Evolutionary conservation across 805 yeast species (phyloP), one percentile per base, ranked within the genome.

Genomic region (Danielia reshetovae): DNA sequence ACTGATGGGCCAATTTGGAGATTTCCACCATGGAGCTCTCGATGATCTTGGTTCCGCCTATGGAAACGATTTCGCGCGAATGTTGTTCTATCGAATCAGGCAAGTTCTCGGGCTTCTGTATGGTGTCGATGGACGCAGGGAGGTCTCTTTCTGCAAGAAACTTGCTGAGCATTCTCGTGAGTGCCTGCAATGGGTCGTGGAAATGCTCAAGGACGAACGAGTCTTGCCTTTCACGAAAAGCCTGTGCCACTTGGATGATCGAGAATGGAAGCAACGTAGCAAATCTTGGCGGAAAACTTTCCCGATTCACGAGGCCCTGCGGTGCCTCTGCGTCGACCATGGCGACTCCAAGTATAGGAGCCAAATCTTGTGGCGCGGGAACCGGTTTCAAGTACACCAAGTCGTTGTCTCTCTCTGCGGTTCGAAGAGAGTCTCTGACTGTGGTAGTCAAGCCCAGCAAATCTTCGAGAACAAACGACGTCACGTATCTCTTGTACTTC

Each of bases 331-430:
- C 60, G 33, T 74, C 74, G 2, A 81, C 86, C 69, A 83, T 75
- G 4, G 72, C 55, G 0, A 78, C 79, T 2, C 72, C 72, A 2
- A 58, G 51, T 3, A 79, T 62, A 0, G 63, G 48, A 0, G 74
- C 63, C 2, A 78, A 45, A 2, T 66, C 61, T 0, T 51, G 38
- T 6, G 45, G 49, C 1, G 42, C 46, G 0, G 95, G 94, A 0
- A 86, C 78, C 2, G 65, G 60, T 38, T 83, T 80, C 25, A 85
- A 59, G 55, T 86, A 85, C 5, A 89, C 79, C 46, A 87, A 64
- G 49, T 87, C 89, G 52, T 88, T 88, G 45, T 88, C 96, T 44
- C 79, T 72, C 43, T 83, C 87, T 0, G 89, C 76, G 3, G 72
- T 63, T 12, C 65, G 58, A 7, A 81, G 49, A 1, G 70, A 65